These are phyloP conservation scores for Erodium trifolium DNA, from an alignment of 441 rosid species.

Conservation along the genomic window DNA sequence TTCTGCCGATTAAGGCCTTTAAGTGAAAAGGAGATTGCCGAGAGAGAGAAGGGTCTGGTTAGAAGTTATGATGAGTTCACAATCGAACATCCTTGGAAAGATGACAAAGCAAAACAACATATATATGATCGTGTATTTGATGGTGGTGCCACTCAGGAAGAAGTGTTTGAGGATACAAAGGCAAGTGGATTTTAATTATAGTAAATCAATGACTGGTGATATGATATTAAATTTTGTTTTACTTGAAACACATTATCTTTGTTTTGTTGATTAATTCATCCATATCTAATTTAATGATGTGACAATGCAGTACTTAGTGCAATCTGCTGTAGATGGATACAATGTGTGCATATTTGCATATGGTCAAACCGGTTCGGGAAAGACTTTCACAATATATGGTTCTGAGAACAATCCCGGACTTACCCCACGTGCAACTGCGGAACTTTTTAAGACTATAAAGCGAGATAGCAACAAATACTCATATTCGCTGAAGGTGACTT, in stretches of 20 bases:
- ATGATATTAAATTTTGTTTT: background rate
- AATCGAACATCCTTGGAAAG: constrained; percentile 87
- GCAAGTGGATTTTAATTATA: constrained; percentile 28
- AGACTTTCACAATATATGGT: constrained; percentile 91
- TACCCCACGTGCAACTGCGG: constrained; percentile 75
- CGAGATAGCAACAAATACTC: constrained; percentile 71
- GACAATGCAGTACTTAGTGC: constrained; percentile 71
- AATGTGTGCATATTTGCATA: constrained; percentile 90
- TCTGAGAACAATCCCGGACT: constrained; percentile 67
- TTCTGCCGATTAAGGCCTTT: constrained; percentile 82
- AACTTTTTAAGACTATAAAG: constrained; percentile 67
- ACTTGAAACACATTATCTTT: background rate
- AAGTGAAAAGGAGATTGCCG: constrained; percentile 61
- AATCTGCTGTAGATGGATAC: constrained; percentile 91
- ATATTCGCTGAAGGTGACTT: constrained; percentile 66
- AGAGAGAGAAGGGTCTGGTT: constrained; percentile 42
- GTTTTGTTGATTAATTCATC: background rate
- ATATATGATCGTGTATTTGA: constrained; percentile 85
- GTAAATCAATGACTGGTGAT: constrained; percentile 6
- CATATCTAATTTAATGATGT: constrained; percentile 13
- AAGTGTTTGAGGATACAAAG: constrained; percentile 80
- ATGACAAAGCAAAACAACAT: constrained; percentile 80
- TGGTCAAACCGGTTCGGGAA: constrained; percentile 28
- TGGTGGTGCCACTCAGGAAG: constrained; percentile 64
- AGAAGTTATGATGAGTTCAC: constrained; percentile 70